Conservation (phyloP, 345 rosid genomes). For the Euphorbia peplus region DNA sequence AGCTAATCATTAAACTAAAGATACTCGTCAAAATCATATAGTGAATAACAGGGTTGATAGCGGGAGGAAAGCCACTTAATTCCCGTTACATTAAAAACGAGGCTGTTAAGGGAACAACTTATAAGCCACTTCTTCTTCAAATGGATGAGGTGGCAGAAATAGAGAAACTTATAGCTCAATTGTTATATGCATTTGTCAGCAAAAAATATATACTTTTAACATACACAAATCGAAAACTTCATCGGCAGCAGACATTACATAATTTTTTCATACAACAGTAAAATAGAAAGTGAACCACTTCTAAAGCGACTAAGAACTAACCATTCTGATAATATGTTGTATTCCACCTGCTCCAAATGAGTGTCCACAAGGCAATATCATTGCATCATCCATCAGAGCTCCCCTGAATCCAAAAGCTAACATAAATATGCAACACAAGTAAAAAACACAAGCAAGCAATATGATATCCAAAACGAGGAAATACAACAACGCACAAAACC, state of each 20-base stretch:
- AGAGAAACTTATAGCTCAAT: neutral
- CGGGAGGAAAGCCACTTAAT: neutral
- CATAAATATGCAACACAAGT: constrained; percentile 8
- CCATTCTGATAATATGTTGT: constrained; percentile 54
- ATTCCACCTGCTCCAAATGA: constrained; percentile 79
- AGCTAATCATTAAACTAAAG: neutral
- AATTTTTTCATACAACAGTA: neutral
- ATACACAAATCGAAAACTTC: neutral
- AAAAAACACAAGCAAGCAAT: constrained; percentile 6
- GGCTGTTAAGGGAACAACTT: neutral
- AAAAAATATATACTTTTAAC: no score
- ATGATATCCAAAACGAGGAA: neutral
- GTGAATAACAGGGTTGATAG: neutral
- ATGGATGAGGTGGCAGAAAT: neutral
- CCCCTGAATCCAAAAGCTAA: constrained; percentile 46
- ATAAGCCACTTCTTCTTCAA: neutral
- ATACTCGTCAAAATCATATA: neutral
- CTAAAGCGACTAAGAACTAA: constrained; percentile 23
- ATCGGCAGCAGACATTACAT: neutral
- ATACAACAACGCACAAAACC: neutral
- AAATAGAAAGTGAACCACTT: neutral
- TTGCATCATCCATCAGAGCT: constrained; percentile 82
- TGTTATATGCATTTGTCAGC: neutral
- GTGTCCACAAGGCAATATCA: constrained; percentile 91
- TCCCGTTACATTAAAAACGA: neutral